These are phyloP conservation scores for Micractinium conductrix DNA, from an alignment of 139 green algal genomes.

Conservation along the genomic window DNA sequence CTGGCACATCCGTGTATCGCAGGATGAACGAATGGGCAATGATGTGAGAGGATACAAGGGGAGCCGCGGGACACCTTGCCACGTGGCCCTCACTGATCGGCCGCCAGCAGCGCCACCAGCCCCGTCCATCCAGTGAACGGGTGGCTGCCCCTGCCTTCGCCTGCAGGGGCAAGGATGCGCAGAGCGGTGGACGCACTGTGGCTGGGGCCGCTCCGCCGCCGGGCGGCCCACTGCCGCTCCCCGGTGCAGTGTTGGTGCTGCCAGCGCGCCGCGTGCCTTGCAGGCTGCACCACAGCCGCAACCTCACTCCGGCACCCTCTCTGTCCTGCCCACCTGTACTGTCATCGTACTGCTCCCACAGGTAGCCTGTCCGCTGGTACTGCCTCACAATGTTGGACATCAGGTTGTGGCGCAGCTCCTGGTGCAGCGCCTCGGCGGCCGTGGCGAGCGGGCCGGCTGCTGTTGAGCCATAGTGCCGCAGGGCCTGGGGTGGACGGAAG, in stretches of 20 bases:
- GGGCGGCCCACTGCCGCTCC: neutral
- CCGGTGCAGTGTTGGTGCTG: neutral
- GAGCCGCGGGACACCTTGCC: too few species aligned
- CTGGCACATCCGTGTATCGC: too few species aligned
- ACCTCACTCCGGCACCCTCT: neutral
- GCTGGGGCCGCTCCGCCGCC: neutral
- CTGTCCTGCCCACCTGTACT: neutral
- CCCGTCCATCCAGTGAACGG: slow-evolving; percentile 97
- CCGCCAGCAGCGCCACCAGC: slow-evolving; percentile 82
- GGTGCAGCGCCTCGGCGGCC: slow-evolving; percentile 48
- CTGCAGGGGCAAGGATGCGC: slow-evolving; percentile 31
- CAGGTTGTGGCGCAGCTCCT: slow-evolving; percentile 66
- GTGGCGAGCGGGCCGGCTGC: slow-evolving; percentile 38
- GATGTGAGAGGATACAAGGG: too few species aligned
- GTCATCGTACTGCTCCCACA: slow-evolving; percentile 84
- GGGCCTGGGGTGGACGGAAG: slow-evolving; percentile 26
- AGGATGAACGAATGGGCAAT: too few species aligned
- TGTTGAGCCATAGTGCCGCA: slow-evolving; percentile 57
- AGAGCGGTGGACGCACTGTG: neutral
- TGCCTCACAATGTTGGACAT: slow-evolving; percentile 75
- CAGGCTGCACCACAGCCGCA: too few species aligned
- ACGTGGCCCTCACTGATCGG: slow-evolving; percentile 43
- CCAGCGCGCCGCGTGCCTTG: too few species aligned
- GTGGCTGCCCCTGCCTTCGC: slow-evolving; percentile 81
- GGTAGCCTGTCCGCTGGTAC: slow-evolving; percentile 76